These are phyloP conservation scores for Ligustrum vulgare DNA, from an alignment of 257 asterid species.

Conservation along the genomic window DNA sequence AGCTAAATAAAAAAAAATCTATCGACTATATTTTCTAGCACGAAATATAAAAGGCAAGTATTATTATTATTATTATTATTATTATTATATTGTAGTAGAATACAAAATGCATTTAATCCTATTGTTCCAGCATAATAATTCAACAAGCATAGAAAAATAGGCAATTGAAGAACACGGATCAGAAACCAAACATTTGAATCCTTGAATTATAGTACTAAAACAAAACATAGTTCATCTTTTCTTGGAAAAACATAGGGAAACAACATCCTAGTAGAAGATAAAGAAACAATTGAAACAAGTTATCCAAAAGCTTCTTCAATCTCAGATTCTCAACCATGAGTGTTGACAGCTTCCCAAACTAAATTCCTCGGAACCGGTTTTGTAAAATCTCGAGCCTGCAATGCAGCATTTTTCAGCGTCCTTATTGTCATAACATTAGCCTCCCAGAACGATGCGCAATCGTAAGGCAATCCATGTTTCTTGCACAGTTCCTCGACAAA, in stretches of 20 bases:
- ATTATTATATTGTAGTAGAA: too few relatives aligned
- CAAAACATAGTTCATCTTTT: constrained; percentile 10
- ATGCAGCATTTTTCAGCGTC: constrained; percentile 59
- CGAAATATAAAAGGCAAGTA: too few relatives aligned
- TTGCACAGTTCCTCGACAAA: constrained; percentile 76
- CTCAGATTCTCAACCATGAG: constrained; percentile 67
- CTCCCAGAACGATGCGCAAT: constrained; percentile 58
- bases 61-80: too few relatives aligned
- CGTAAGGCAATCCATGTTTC: constrained; percentile 73
- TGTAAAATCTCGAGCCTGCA: constrained; percentile 76
- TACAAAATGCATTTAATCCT: too few relatives aligned
- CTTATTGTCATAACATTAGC: constrained; percentile 61
- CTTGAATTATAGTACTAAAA: constrained; percentile 5
- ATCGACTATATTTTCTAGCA: too few relatives aligned
- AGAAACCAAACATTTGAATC: constrained; percentile 10
- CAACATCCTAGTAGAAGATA: background rate
- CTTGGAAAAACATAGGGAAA: constrained; percentile 17
- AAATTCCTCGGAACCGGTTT: constrained; percentile 66
- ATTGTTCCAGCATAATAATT: background rate
- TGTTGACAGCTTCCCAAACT: constrained; percentile 89
- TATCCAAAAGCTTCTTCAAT: background rate
- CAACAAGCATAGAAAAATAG: background rate
- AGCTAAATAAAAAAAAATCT: too few relatives aligned
- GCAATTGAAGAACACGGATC: constrained; percentile 1
- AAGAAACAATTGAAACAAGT: background rate